Conservation (phyloP, 2,329 filamentous ascomycete genomes). For the Botrytis sinoallii region DNA sequence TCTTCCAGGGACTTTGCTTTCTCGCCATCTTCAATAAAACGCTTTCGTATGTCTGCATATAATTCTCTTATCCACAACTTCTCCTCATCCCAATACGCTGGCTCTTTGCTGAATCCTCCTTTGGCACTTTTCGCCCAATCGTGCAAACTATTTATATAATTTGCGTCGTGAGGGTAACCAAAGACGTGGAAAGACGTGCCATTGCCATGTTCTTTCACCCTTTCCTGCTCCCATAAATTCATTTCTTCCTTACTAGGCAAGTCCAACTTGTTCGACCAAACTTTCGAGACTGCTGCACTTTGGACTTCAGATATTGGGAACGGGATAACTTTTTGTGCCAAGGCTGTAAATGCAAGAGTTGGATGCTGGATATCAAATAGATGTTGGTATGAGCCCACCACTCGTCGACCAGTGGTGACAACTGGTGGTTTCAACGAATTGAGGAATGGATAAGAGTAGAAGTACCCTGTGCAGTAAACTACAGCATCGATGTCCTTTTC, state of each 20-base stretch:
- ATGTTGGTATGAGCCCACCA: slow-evolving; percentile 74
- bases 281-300: slow-evolving; percentile 69
- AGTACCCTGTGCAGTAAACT: slow-evolving; percentile 86
- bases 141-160: slow-evolving; percentile 67
- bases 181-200: slow-evolving; percentile 49
- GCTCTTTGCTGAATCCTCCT: slow-evolving; percentile 56
- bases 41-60: slow-evolving; percentile 66
- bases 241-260: slow-evolving; percentile 65
- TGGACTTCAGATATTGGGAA: slow-evolving; percentile 80
- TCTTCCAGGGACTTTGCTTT: slow-evolving; percentile 64
- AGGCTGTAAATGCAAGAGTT: slow-evolving; percentile 71
- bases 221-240: slow-evolving; percentile 60
- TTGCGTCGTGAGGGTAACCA: slow-evolving; percentile 57
- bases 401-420: slow-evolving; percentile 65
- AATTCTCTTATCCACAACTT: slow-evolving; percentile 69
- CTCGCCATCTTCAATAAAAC: slow-evolving; percentile 65
- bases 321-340: slow-evolving; percentile 83
- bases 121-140: slow-evolving; percentile 57
- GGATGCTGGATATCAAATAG: slow-evolving; percentile 73
- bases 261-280: slow-evolving; percentile 68
- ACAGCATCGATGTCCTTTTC: slow-evolving; percentile 70
- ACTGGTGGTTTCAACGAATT: slow-evolving; percentile 49
- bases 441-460: slow-evolving; percentile 79
- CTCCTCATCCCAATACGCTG: slow-evolving; percentile 68
- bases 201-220: slow-evolving; percentile 42